Evolutionary conservation across 75 land plant species (phyloP).

Genomic region (Pinus taeda): DNA sequence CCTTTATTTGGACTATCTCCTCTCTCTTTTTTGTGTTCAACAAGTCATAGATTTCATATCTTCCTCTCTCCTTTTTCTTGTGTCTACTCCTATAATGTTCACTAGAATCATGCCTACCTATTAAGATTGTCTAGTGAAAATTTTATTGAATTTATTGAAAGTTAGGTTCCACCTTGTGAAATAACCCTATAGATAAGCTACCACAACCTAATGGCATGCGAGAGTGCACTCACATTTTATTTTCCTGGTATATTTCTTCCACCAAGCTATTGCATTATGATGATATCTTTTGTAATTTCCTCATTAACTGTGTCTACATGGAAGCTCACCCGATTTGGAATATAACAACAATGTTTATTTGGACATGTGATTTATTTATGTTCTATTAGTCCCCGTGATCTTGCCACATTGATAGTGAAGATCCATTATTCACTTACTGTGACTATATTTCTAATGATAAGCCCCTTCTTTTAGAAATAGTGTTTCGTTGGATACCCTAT

Average conservation of each 20-base stretch:
- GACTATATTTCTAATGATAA: not conserved
- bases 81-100: not conserved
- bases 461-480: slow-evolving; percentile 4
- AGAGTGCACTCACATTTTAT: not conserved
- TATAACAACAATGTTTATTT: not conserved
- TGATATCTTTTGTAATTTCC: not conserved
- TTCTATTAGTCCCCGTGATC: not conserved
- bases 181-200: not conserved
- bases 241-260: not conserved
- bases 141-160: not conserved
- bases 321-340: not conserved
- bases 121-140: not conserved
- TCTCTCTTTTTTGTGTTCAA: too few species aligned
- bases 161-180: not conserved
- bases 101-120: not conserved
- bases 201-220: slow-evolving; percentile 3
- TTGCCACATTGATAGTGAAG: not conserved
- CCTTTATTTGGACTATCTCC: too few species aligned
- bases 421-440: not conserved
- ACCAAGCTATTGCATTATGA: not conserved
- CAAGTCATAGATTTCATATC: too few species aligned
- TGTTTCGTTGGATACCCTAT: not conserved
- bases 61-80: slow-evolving; percentile 14
- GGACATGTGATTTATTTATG: not conserved
- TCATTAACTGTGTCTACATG: not conserved